These are phyloP conservation scores for Carex parvula DNA, from an alignment of 176 grass and related monocot genomes.

Conservation along the genomic window DNA sequence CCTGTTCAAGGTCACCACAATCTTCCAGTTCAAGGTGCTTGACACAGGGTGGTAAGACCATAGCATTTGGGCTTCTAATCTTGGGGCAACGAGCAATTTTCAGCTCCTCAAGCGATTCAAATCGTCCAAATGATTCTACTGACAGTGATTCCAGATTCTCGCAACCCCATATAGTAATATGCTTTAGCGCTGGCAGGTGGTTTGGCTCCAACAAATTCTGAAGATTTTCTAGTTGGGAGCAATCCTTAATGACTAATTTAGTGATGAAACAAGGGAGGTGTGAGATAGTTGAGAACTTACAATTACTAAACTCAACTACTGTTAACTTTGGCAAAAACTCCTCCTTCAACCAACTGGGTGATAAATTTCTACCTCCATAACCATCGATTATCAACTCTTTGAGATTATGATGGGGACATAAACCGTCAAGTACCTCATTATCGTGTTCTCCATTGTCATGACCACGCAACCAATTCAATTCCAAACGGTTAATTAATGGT, in stretches of 20 bases:
- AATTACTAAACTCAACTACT: not conserved
- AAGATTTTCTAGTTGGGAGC: not conserved
- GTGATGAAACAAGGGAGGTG: conserved; percentile 1
- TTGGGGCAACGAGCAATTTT: not conserved
- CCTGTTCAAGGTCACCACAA: conserved; percentile 17
- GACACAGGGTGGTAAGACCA: conserved; percentile 25
- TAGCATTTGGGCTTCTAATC: not conserved
- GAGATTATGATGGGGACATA: conserved; percentile 22
- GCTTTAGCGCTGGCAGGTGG: not conserved
- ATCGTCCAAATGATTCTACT: not conserved
- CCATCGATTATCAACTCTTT: not conserved
- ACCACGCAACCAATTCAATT: not conserved
- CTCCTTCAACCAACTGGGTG: not conserved
- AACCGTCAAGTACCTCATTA: conserved; percentile 15
- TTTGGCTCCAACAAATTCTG: conserved; percentile 8
- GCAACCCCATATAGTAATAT: not conserved
- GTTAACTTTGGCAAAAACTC: not conserved
- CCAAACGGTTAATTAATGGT: not conserved
- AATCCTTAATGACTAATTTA: not conserved
- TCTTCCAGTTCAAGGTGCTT: not conserved
- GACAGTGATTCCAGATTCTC: not conserved
- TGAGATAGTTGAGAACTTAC: not conserved
- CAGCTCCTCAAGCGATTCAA: not conserved
- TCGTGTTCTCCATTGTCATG: not conserved
- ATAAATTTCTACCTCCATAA: not conserved